A percentile compares a stretch with the other conserved stretches of the same genome.
Evolutionary conservation across 2,329 filamentous ascomycete genomes (phyloP).

Genomic region (Fusarium pilosicola): DNA sequence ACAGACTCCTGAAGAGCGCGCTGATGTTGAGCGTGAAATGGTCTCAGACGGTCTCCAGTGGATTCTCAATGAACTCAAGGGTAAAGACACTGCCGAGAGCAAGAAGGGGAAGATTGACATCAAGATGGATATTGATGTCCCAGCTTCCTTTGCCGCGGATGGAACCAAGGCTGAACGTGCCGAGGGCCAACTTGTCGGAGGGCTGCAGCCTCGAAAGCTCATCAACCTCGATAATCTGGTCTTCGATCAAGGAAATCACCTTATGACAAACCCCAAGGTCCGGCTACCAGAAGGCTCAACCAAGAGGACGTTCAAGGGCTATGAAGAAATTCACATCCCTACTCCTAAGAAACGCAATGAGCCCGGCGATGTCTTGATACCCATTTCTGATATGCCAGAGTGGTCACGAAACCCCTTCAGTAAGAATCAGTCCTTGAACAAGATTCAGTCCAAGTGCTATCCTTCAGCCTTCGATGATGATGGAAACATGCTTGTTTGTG

Average conservation of each 20-base stretch:
- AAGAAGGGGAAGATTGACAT: slow-evolving; percentile 80
- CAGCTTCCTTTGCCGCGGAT: slow-evolving; percentile 65
- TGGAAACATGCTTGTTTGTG: slow-evolving; percentile 97
- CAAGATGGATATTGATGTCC: slow-evolving; percentile 92
- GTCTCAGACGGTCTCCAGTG: slow-evolving; percentile 84
- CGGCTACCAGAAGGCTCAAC: slow-evolving; percentile 93
- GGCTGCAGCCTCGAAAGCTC: slow-evolving; percentile 83
- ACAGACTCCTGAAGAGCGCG: slow-evolving; percentile 80
- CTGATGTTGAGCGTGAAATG: slow-evolving; percentile 89
- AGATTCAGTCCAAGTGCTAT: slow-evolving; percentile 94
- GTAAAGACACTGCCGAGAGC: slow-evolving; percentile 70
- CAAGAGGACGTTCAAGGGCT: slow-evolving; percentile 95
- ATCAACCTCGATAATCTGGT: slow-evolving; percentile 96
- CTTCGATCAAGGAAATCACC: slow-evolving; percentile 97
- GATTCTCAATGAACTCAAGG: slow-evolving; percentile 88
- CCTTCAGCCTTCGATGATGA: slow-evolving; percentile 92
- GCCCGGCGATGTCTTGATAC: slow-evolving; percentile 81
- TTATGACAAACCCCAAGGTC: slow-evolving; percentile 99
- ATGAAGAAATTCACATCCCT: slow-evolving; percentile 97
- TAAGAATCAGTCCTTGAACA: slow-evolving; percentile 86
- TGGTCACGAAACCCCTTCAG: slow-evolving; percentile 92
- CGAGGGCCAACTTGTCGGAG: slow-evolving; percentile 79
- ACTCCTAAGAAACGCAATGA: slow-evolving; percentile 89
- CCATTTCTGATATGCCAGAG: slow-evolving; percentile 87
- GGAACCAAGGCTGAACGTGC: slow-evolving; percentile 63